Base-by-base conservation (phyloP, 805 yeast species). In the Cyberlindnera meyerae region DNA sequence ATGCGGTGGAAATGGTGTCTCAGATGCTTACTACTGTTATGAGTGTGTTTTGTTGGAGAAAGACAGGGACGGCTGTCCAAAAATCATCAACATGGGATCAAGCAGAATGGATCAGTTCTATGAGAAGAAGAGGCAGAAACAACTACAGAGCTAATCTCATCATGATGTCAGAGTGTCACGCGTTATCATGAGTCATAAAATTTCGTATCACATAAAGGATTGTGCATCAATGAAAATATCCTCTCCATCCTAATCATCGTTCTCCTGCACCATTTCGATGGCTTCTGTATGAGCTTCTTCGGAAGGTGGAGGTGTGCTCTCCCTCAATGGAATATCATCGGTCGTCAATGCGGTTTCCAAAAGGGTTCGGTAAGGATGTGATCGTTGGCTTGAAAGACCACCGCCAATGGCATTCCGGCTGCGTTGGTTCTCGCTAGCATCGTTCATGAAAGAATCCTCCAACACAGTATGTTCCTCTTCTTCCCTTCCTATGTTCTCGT, bases 1-100 rank as follows among this genome's bases (percentile, higher is more conserved):
- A 15, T 89, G 97, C 61, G 82, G 85, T 15, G 66, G 67, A 18
- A 63, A 60, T 29, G 86, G 88, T 6, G 71, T 71, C 8, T 70
- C 71, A 11, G 82, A 79, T 39, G 95, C 96, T 0, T 82, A 67
- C 51, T 90, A 85, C 57, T 89, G 97, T 54, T 69, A 74, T 45
- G 95, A 87, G 54, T 89, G 97, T 58, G 89, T 87, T 5, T 55
- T 74, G 33, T 53, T 74, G 27, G 97, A 88, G 54, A 78, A 77
- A 51, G 86, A 84, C 54, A 65, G 95, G 29, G 96, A 89, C 57
- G 97, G 97, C 1, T 89, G 97, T 63, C 97, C 97, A 1, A 73
- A 80, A 48, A 76, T 89, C 36, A 57, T 82, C 13, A 89, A 87
- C 52, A 65, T 87, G 31, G 96, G 97, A 8, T 74, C 86, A n/a